Evolutionary conservation across 1,284 basidiomycete species (phyloP), one percentile per base, ranked within the genome.

Genomic region (Phylloporus sp.): DNA sequence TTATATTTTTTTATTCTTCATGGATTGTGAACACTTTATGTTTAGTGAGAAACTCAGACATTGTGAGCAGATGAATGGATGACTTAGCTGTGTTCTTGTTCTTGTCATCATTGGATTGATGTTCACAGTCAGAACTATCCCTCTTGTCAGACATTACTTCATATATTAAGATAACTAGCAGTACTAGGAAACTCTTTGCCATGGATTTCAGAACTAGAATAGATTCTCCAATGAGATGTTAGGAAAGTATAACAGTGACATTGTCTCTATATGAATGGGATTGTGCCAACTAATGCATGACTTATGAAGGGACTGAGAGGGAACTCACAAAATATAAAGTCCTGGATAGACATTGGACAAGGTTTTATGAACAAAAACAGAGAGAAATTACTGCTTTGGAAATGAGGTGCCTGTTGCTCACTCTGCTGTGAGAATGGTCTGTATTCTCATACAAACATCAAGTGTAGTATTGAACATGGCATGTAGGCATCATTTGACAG

Each of bases 341-440:
- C 4, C 32, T 2, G 19, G 35, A 32, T 53, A 20, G 5, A 49
- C 32, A 37, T 47, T 39, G 47, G 29, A 39, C 20, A 69, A 25
- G 12, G 58, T 62, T 19, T 68, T 65, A 25, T 62, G 68, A 43
- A 69, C 62, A 14, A 68, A 59, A 4, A 66, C 12, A 25, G 52
- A 53, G 12, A 69, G 58, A 59, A 68, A 68, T 1, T 67, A 68
- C 11, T 69, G 62, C 32, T 68, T 69, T 39, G 67, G 67, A 52
- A 25, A 58, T 41, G 29, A 19, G 3, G 29, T 53, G 2, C n/a
- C 17, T 12, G 67, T 69, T 14, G 32, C 14, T 12, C 39, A 23
- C 43, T 68, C 67, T 32, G 61, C 27, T 27, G 60, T 61, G n/a
- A 68, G 14, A 32, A 68, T 66, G 43, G 61, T 61, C 5, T 41